Conservation (phyloP, 768 basidiomycete genomes). For the Tricholoma sp. region DNA sequence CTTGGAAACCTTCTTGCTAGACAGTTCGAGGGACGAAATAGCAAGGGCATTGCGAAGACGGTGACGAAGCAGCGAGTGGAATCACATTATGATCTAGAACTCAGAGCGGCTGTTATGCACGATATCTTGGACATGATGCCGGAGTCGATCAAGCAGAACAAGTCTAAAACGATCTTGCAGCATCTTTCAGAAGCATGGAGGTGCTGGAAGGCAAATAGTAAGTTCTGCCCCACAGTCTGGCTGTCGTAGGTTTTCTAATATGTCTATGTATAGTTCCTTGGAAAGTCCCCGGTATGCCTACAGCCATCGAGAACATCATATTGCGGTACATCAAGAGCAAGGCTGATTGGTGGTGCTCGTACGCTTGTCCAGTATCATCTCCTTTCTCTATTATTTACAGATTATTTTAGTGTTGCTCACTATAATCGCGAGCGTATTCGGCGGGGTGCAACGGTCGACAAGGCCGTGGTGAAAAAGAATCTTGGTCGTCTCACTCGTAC, state of each 20-base stretch:
- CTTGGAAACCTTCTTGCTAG: conserved; percentile 95
- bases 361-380: conserved; percentile 17
- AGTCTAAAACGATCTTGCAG: conserved; percentile 98
- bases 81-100: conserved; percentile 95
- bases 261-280: conserved; percentile 64
- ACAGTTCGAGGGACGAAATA: conserved; percentile 98
- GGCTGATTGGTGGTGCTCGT: conserved; percentile 98
- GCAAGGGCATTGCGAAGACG: conserved; percentile 94
- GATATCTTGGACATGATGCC: conserved; percentile 99
- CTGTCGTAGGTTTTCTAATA: neutral
- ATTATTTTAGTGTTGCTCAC: conserved; percentile 70
- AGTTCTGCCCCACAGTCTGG: conserved; percentile 13
- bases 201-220: conserved; percentile 92
- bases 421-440: conserved; percentile 98
- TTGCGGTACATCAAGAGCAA: conserved; percentile 98
- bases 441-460: conserved; percentile 95
- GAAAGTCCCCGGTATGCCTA: conserved; percentile 99
- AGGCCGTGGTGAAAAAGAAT: conserved; percentile 99
- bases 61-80: conserved; percentile 99
- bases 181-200: conserved; percentile 98
- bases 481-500: conserved; percentile 92
- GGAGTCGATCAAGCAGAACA: conserved; percentile 98
- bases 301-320: conserved; percentile 98
- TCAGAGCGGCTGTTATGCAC: conserved; percentile 99
- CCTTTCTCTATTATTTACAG: neutral